phyloP scores from a whole-genome alignment of 768 basidiomycete genomes.

The Mrakia gelida region DNA sequence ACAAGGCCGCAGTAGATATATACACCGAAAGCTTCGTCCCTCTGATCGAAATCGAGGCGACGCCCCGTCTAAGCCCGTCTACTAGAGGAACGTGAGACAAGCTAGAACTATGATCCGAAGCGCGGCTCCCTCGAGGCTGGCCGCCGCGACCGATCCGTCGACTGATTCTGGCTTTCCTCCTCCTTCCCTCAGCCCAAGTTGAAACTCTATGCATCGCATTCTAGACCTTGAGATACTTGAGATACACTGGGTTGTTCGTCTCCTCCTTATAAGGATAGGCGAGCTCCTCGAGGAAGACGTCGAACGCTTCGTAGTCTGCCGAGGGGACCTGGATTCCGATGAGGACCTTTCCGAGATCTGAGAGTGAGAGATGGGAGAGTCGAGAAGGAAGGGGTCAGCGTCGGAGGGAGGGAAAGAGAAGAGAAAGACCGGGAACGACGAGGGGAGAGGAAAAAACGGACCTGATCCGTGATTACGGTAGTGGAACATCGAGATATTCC shows the following conservation, averaged over 20 bases:
- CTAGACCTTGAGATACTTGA: constrained; percentile 42
- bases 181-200: not conserved
- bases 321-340: constrained; percentile 89
- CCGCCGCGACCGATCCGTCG: too few species aligned
- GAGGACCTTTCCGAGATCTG: constrained; percentile 87
- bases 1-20: too few species aligned
- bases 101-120: too few species aligned
- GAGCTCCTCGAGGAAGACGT: constrained; percentile 66
- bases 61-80: too few species aligned
- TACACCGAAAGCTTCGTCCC: too few species aligned
- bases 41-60: too few species aligned
- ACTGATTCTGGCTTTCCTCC: not conserved
- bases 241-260: constrained; percentile 81
- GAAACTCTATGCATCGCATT: not conserved
- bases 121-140: too few species aligned
- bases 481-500: constrained; percentile 97
- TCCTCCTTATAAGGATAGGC: constrained; percentile 90
- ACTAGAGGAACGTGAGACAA: too few species aligned
- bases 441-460: constrained; percentile 47
- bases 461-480: constrained; percentile 97
- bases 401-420: not conserved
- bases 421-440: not conserved
- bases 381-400: not conserved
- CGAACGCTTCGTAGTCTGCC: constrained; percentile 62
- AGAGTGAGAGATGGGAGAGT: not conserved